A percentile compares a stretch with the other conserved stretches of the same genome.
Conservation (phyloP, 768 basidiomycete species). For the Suillus ampliporus region DNA sequence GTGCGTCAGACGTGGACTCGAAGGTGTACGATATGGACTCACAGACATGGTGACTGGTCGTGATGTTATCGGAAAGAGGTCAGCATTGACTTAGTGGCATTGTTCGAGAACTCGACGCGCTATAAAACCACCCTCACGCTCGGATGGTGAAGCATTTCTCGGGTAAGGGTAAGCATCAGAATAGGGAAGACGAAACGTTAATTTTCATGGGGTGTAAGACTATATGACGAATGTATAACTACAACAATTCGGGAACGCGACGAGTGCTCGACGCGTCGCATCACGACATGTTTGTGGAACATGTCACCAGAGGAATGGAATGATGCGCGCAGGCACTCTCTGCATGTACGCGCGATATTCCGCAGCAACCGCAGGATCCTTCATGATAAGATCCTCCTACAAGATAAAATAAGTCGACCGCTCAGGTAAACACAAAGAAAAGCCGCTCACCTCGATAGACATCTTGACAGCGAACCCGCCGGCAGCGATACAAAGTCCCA, state of each 20-base stretch:
- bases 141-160: slow-evolving; percentile 15
- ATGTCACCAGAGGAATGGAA: slow-evolving; percentile 38
- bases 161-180: slow-evolving; percentile 7
- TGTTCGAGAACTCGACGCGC: no score
- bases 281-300: no score
- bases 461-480: slow-evolving; percentile 39
- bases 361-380: slow-evolving; percentile 26
- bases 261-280: neutral
- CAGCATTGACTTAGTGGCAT: no score
- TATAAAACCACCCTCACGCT: no score
- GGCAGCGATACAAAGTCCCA: slow-evolving; percentile 25
- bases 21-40: no score
- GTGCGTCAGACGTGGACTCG: no score
- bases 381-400: slow-evolving; percentile 37
- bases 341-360: slow-evolving; percentile 40
- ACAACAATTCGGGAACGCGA: no score
- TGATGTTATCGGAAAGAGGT: no score
- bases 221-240: neutral
- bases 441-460: slow-evolving; percentile 37
- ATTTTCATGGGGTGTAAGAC: neutral
- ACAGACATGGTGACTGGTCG: no score
- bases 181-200: no score
- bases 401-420: neutral
- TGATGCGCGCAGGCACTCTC: slow-evolving; percentile 32
- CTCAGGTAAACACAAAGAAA: neutral